Percentiles rank a stretch among this genome's conserved stretches.
phyloP scores from a whole-genome alignment of 306 rosid species.

The Vigna mungo region DNA sequence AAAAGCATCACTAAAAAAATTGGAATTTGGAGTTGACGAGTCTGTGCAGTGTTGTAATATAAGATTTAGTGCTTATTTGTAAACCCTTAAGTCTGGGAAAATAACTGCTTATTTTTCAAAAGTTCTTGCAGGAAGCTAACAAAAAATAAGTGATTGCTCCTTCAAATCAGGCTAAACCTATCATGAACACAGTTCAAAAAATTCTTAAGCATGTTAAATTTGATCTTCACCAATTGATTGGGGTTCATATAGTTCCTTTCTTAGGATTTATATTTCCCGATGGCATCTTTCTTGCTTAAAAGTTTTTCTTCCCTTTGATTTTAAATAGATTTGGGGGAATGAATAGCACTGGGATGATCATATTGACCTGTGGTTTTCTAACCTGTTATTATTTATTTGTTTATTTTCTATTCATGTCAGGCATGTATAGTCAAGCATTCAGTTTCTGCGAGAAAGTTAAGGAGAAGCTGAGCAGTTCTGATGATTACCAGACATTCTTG shows the following conservation, averaged over 20 bases:
- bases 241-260: constrained; percentile 35
- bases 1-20: not conserved
- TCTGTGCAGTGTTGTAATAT: constrained; percentile 16
- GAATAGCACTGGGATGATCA: constrained; percentile 6
- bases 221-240: not conserved
- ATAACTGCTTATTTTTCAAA: not conserved
- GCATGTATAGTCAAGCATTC: constrained; percentile 78
- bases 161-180: constrained; percentile 4
- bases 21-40: not conserved
- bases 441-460: constrained; percentile 89
- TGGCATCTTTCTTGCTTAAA: constrained; percentile 31
- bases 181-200: not conserved
- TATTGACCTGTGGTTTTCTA: constrained; percentile 38
- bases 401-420: constrained; percentile 59
- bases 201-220: constrained; percentile 23
- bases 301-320: constrained; percentile 27
- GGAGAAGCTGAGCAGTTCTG: constrained; percentile 80
- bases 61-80: not conserved
- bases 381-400: constrained; percentile 20
- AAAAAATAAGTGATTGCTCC: not conserved
- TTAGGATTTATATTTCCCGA: constrained; percentile 33
- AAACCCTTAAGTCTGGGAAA: not conserved
- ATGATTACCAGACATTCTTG: constrained; percentile 87
- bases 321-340: constrained; percentile 16
- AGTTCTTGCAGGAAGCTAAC: not conserved